Evolutionary conservation across 2,329 filamentous ascomycete species (phyloP), one percentile per base, ranked within the genome.

Genomic region (Clonostachys rhizophaga): DNA sequence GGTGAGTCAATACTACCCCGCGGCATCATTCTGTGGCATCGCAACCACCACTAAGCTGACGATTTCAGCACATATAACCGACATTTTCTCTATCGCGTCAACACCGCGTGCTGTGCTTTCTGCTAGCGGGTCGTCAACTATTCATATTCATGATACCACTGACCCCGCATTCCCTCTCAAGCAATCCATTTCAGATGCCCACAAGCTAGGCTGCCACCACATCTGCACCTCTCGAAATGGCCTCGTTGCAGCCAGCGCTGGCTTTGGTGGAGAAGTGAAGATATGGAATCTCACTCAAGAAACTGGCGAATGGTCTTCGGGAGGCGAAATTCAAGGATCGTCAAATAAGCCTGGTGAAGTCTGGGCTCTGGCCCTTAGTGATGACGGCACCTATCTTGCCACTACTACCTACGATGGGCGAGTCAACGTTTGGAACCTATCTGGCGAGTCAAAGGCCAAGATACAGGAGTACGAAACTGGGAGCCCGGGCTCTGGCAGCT

Each of bases 131-230:
- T 85, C 87, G 40, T 91, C 91, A 17, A 83, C 83, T 33, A 80
- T 99, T 53, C 87, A 87, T 60, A 72, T 97, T 46, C 85, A 96
- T 71, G 84, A 85, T 54, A 92, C 87, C 17, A 76, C 75, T 49
- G 75, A 86, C 44, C 68, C 87, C 20, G 78, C 86, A 40, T 91
- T 91, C 53, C 84, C 89, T 3, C 78, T 95, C 52, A 75, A 79
- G 12, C 94, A 99, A 64, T 88, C 86, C 18, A 80, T 99, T 50
- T 73, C 84, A 45, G 79, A 81, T 54, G 91, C 87, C 33, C 94
- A 99, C 71, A 85, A 85, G 54, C 79, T 96, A 34, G 94, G 94
- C 55, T 94, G 90, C 61, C 94, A 99, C 69, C 94, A 99, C 68
- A 72, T 97, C 44, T 84, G 83, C 52, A 85, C 86, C 13, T 78